phyloP scores from a whole-genome alignment of 306 rosid species.

The Argentina anserina region DNA sequence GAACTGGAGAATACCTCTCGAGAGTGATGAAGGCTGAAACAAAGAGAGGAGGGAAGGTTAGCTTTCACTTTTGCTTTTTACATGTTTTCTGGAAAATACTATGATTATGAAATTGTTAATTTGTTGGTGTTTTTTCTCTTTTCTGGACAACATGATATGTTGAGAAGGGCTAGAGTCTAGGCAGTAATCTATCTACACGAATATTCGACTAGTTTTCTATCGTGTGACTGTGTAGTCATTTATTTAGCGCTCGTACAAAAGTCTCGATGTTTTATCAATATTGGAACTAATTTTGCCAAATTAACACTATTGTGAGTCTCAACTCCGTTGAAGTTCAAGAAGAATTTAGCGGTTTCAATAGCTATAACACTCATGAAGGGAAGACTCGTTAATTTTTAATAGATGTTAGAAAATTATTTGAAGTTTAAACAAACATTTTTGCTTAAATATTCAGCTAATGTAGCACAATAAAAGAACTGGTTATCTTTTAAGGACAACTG shows the following conservation, averaged over 20 bases:
- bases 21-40: conserved; percentile 44
- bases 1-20: conserved; percentile 34
- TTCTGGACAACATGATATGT: background rate
- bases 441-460: background rate
- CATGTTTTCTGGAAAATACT: background rate
- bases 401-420: background rate
- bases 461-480: background rate
- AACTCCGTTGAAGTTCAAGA: background rate
- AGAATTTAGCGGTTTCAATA: background rate
- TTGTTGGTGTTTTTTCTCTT: background rate
- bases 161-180: background rate
- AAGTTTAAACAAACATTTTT: background rate
- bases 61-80: conserved; percentile 21
- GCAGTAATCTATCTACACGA: background rate
- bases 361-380: background rate
- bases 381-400: too few species aligned
- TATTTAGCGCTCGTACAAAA: background rate
- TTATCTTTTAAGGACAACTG: background rate
- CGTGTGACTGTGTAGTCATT: background rate
- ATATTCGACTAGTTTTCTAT: background rate
- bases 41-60: conserved; percentile 10
- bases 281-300: background rate
- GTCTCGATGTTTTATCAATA: background rate
- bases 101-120: background rate
- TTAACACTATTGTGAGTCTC: background rate